Evolutionary conservation across 345 rosid species (phyloP).

Genomic region (Clarkia xantiana): DNA sequence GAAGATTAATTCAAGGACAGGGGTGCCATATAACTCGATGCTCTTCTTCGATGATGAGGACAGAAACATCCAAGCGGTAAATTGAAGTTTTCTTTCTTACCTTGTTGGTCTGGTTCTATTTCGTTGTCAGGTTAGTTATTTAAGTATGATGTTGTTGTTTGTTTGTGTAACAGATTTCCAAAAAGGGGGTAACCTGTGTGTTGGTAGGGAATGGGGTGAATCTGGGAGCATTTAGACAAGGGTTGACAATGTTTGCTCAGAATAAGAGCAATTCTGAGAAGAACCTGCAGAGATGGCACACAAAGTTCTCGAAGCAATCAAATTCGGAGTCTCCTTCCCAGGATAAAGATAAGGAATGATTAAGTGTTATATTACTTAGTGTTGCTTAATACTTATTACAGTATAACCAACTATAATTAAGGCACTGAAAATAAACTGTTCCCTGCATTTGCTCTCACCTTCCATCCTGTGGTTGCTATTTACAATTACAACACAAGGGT

Average conservation of each 20-base stretch:
- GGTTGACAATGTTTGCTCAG: constrained; percentile 48
- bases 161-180: constrained; percentile 34
- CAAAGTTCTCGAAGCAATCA: constrained; percentile 39
- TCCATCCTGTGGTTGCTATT: no score
- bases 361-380: no score
- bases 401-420: no score
- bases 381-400: no score
- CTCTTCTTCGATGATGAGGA: constrained; percentile 78
- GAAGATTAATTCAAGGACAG: constrained; percentile 53
- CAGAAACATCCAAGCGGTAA: constrained; percentile 58
- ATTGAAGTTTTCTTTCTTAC: background rate
- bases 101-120: background rate
- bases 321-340: constrained; percentile 24
- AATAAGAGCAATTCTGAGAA: constrained; percentile 32
- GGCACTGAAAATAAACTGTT: no score
- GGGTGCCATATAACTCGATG: constrained; percentile 51
- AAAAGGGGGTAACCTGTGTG: constrained; percentile 71
- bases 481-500: no score
- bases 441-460: no score
- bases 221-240: constrained; percentile 66
- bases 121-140: background rate
- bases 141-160: background rate
- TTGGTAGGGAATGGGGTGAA: constrained; percentile 51
- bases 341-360: constrained; percentile 7
- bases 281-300: constrained; percentile 51